Percentiles rank a stretch among this genome's conserved stretches.
phyloP scores from a whole-genome alignment of 2,329 filamentous ascomycete genomes.

The Colletotrichum abscissum region DNA sequence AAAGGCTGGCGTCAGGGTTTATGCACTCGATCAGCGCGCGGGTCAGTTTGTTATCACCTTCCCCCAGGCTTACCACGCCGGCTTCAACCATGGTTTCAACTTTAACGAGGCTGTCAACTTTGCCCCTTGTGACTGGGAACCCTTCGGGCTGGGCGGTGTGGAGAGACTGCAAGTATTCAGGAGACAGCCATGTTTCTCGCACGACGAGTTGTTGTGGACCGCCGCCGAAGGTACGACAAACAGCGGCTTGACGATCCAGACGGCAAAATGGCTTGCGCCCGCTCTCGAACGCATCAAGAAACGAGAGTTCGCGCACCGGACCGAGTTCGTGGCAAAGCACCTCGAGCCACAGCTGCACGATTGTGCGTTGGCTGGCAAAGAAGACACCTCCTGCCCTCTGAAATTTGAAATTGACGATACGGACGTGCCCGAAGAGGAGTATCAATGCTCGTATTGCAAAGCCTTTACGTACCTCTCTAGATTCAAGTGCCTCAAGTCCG shows the following conservation, averaged over 20 bases:
- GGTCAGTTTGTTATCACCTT: slow-evolving; percentile 98
- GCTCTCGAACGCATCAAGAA: slow-evolving; percentile 83
- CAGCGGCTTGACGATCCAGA: slow-evolving; percentile 77
- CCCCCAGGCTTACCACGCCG: slow-evolving; percentile 95
- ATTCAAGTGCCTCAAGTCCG: slow-evolving; percentile 84
- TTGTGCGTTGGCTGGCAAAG: slow-evolving; percentile 62
- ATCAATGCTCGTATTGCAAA: slow-evolving; percentile 93
- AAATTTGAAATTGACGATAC: slow-evolving; percentile 74
- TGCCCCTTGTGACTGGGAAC: slow-evolving; percentile 94
- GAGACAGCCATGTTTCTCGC: slow-evolving; percentile 94
- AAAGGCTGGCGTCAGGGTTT: slow-evolving; percentile 93
- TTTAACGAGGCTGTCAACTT: slow-evolving; percentile 99
- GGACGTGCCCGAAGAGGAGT: slow-evolving; percentile 89
- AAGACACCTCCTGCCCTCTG: slow-evolving; percentile 67
- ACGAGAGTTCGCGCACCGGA: slow-evolving; percentile 77
- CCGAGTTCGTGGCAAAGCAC: slow-evolving; percentile 76
- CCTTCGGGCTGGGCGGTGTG: slow-evolving; percentile 87
- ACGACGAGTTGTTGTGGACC: slow-evolving; percentile 93
- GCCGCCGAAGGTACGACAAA: slow-evolving; percentile 83
- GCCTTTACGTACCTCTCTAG: slow-evolving; percentile 90
- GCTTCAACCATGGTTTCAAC: slow-evolving; percentile 99
- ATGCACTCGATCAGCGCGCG: slow-evolving; percentile 93
- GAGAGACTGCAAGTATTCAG: slow-evolving; percentile 88
- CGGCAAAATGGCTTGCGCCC: slow-evolving; percentile 93
- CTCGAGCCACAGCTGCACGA: slow-evolving; percentile 63